Percentiles rank a stretch among this genome's conserved stretches.
Evolutionary conservation across 179 eudicot genomes (phyloP).

Genomic region (Beta macrorhiza): DNA sequence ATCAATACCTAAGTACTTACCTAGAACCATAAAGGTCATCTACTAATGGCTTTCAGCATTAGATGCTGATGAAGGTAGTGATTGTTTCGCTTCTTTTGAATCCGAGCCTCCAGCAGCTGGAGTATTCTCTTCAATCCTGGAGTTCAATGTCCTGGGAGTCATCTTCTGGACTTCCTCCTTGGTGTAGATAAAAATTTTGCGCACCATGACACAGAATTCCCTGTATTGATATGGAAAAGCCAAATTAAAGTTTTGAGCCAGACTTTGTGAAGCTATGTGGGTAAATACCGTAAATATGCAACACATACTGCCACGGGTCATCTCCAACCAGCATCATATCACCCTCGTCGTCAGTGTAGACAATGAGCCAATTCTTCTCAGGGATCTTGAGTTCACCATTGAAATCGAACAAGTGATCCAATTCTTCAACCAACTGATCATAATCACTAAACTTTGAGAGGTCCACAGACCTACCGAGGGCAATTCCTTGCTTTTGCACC

Average conservation of each 20-base stretch:
- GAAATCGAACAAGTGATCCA: constrained; percentile 77
- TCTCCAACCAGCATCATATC: constrained; percentile 99
- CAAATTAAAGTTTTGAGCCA: background rate
- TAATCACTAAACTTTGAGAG: constrained; percentile 79
- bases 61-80: constrained; percentile 35
- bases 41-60: constrained; percentile 36
- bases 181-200: constrained; percentile 73
- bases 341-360: constrained; percentile 91
- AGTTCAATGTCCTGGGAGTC: constrained; percentile 59
- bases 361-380: constrained; percentile 75
- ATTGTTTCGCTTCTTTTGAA: constrained; percentile 49
- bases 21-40: constrained; percentile 24
- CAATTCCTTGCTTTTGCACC: constrained; percentile 95
- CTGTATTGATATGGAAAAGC: constrained; percentile 33
- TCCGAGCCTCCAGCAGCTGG: constrained; percentile 47
- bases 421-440: constrained; percentile 67
- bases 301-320: constrained; percentile 93
- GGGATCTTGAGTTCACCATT: constrained; percentile 67
- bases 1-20: constrained; percentile 15
- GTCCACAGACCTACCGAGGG: constrained; percentile 95
- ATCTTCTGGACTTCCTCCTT: constrained; percentile 77
- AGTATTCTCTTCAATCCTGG: constrained; percentile 56
- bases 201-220: constrained; percentile 81
- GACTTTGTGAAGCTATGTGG: background rate
- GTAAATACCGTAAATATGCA: background rate